These are phyloP conservation scores for Aspergillus calidoustus DNA, from an alignment of 2,329 filamentous ascomycete species.

Conservation along the genomic window DNA sequence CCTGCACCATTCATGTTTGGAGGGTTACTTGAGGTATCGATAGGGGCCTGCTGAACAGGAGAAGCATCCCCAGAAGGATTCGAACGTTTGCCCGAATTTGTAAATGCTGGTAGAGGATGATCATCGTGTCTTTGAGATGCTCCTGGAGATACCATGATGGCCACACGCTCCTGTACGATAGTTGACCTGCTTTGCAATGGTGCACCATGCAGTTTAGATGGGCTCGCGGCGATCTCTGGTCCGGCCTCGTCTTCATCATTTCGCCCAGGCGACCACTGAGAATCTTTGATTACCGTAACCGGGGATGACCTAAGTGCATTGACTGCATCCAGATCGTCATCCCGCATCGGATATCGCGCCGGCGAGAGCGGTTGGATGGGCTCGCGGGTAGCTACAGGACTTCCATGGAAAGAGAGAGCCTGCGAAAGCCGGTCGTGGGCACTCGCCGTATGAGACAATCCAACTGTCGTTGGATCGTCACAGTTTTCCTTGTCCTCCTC, in stretches of 20 bases:
- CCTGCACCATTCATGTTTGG: constrained; percentile 11
- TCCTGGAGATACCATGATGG: constrained; percentile 31
- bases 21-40: constrained; percentile 24
- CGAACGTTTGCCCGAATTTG: constrained; percentile 15
- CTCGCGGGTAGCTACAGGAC: constrained; percentile 20
- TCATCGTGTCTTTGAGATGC: constrained; percentile 23
- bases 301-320: constrained; percentile 35
- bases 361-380: constrained; percentile 9
- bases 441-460: constrained; percentile 35
- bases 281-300: constrained; percentile 41
- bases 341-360: constrained; percentile 5
- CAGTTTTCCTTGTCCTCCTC: constrained; percentile 56
- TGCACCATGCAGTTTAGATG: constrained; percentile 1
- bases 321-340: constrained; percentile 5
- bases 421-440: constrained; percentile 47
- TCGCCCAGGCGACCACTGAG: constrained; percentile 37
- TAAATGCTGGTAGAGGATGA: constrained; percentile 16
- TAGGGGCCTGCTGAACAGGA: constrained; percentile 14
- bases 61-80: constrained; percentile 14
- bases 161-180: constrained; percentile 18
- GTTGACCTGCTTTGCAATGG: constrained; percentile 17
- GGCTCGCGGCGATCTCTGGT: not conserved
- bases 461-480: constrained; percentile 32
- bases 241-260: constrained; percentile 15
- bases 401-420: constrained; percentile 35